Percentiles rank a stretch among this genome's conserved stretches.
Conservation (phyloP, 257 asterid genomes). For the Capsicum chinense region DNA sequence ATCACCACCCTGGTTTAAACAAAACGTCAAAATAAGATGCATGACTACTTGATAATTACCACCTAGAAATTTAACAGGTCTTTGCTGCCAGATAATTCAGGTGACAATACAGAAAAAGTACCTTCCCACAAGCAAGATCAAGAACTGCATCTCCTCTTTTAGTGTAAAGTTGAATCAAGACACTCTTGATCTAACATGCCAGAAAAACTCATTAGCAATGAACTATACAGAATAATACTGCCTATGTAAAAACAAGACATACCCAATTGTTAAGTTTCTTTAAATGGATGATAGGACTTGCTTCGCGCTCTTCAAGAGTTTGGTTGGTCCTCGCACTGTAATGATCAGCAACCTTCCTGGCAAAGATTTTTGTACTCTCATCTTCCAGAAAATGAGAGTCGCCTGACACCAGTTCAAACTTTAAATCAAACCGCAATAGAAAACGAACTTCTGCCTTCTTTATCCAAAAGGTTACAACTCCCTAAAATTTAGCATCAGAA, state of each 20-base stretch:
- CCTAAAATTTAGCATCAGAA: conserved; percentile 15
- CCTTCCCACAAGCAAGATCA: conserved; percentile 99
- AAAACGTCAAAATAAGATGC: conserved; percentile 15
- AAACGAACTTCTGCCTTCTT: conserved; percentile 23
- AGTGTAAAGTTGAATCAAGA: conserved; percentile 82
- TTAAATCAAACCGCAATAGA: conserved; percentile 25
- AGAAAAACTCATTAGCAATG: conserved; percentile 24
- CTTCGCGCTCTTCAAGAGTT: conserved; percentile 93
- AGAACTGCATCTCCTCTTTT: conserved; percentile 90
- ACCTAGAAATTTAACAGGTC: not conserved
- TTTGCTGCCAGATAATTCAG: not conserved
- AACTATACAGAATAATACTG: conserved; percentile 9
- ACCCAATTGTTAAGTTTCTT: conserved; percentile 99
- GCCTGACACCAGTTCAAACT: conserved; percentile 44
- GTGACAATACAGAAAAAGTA: conserved; percentile 31
- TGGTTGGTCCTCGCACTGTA: conserved; percentile 96
- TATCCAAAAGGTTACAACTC: not conserved
- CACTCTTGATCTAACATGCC: conserved; percentile 82
- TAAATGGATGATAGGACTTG: conserved; percentile 94
- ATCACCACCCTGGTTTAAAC: conserved; percentile 85
- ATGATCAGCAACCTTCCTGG: conserved; percentile 96
- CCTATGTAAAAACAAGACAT: conserved; percentile 29
- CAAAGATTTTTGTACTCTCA: conserved; percentile 74
- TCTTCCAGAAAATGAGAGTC: conserved; percentile 70
- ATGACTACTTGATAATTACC: not conserved